phyloP scores from a whole-genome alignment of 306 rosid genomes.

The Medicago ruthenica region DNA sequence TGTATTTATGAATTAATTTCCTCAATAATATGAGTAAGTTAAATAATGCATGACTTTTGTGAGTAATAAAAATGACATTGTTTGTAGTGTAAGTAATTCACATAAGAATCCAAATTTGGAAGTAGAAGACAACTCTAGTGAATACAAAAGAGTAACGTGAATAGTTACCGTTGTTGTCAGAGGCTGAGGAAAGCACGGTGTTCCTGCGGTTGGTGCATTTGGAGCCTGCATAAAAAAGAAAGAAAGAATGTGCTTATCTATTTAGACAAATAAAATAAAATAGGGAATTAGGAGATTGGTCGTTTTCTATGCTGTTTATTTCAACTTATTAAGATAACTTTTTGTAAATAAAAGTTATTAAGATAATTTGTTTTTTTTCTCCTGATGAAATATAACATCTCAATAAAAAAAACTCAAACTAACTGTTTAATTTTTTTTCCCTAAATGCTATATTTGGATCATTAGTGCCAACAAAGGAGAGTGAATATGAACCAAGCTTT shows the following conservation, averaged over 20 bases:
- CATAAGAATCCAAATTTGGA: slow-evolving; percentile 39
- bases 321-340: background rate
- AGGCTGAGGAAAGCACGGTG: slow-evolving; percentile 70
- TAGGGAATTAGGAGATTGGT: background rate
- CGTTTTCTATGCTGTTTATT: slow-evolving; percentile 14
- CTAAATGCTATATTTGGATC: background rate
- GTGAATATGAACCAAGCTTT: too few species aligned
- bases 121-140: slow-evolving; percentile 45
- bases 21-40: background rate
- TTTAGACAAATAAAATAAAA: background rate
- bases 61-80: slow-evolving; percentile 23
- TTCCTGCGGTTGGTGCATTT: slow-evolving; percentile 59
- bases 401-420: background rate
- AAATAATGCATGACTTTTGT: background rate
- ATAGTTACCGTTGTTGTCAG: slow-evolving; percentile 62
- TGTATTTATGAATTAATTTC: background rate
- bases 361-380: background rate
- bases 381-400: background rate
- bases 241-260: too few species aligned
- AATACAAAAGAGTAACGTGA: slow-evolving; percentile 53
- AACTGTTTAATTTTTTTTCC: too few species aligned
- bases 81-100: background rate
- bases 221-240: slow-evolving; percentile 51
- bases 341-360: background rate
- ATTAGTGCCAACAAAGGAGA: too few species aligned